Base-by-base conservation (phyloP, 345 rosid genomes). In the Trapa incisa region DNA sequence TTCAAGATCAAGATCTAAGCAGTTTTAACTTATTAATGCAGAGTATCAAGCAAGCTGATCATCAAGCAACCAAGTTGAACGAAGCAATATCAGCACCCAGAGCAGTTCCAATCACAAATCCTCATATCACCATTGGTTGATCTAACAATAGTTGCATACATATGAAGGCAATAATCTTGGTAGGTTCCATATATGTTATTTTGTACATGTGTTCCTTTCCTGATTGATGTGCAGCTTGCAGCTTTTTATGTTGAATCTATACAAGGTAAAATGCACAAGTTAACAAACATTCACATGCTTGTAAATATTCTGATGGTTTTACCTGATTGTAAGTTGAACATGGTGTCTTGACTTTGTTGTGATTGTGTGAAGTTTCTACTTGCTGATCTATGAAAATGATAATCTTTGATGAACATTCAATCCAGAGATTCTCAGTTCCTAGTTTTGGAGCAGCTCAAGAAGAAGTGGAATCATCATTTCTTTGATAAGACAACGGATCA, bases 41-140 rank as follows among this genome's bases (percentile, higher is more conserved):
- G 98, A 83, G 91, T 62, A 84, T 89, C 62, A 86, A 85, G 71
- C 86, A 85, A 73, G 91, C 75, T 68, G 93, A 86, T 45, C 82
- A 81, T 38, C 91, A 76, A 7, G 83, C 93, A 68, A 77, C 86
- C 14, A 82, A 75, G 73, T 41, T 86, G 61, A 89, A 92, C 47
- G 89, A 88, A 68, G 82, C 89, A 66, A 86, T 89, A 42, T 83
- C 94, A 57, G 80, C 80, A 33, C 85, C 50, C 16, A 83, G 96
- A 83, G 89, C 89, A 47, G 86, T 76, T 42, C 97, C 96, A 22
- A 66, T 83, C 32, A 75, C 83, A 33, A 79, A 87, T 73, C 96
- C 97, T 74, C 96, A 84, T 47, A 81, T 89, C 33, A 82, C 88
- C 6, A 77, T 73, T 74, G 98, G 97, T 29, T 92, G 70, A 83